Evolutionary conservation across 495 filamentous ascomycete species (phyloP).

Genomic region (Rusavskia elegans): DNA sequence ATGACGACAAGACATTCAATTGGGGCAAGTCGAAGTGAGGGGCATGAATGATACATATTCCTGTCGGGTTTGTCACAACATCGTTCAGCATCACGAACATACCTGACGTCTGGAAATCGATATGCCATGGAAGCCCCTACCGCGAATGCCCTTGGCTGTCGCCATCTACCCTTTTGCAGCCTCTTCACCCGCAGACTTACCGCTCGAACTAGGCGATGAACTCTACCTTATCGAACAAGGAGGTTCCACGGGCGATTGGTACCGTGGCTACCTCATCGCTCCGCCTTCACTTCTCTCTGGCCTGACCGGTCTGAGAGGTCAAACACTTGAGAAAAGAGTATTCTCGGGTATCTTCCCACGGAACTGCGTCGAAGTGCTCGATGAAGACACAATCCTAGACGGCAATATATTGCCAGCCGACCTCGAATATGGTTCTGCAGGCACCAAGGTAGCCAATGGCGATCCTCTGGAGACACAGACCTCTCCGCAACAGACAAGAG

Average conservation of each 20-base stretch:
- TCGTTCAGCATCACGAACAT: background rate
- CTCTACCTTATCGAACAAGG: conserved; percentile 96
- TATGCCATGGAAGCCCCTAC: conserved; percentile 95
- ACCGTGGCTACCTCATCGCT: conserved; percentile 84
- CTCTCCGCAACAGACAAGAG: conserved; percentile 3
- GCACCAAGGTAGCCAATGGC: background rate
- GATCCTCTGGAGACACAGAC: background rate
- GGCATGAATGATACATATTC: background rate
- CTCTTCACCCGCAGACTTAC: conserved; percentile 77
- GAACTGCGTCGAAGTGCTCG: conserved; percentile 75
- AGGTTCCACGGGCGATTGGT: conserved; percentile 76
- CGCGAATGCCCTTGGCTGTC: conserved; percentile 93
- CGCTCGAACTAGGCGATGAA: conserved; percentile 92
- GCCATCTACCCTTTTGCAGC: conserved; percentile 85
- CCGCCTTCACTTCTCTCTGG: conserved; percentile 87
- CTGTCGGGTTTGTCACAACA: background rate
- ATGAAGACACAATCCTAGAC: conserved; percentile 49
- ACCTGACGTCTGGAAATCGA: background rate
- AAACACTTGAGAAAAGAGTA: conserved; percentile 85
- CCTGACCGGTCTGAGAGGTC: conserved; percentile 78
- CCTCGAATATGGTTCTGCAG: background rate
- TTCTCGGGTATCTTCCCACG: conserved; percentile 95
- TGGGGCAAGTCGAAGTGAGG: background rate
- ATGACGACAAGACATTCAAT: background rate
- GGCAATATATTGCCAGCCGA: conserved; percentile 8